Evolutionary conservation across 2,329 filamentous ascomycete species (phyloP).

Genomic region (Epichloe coenophiala): DNA sequence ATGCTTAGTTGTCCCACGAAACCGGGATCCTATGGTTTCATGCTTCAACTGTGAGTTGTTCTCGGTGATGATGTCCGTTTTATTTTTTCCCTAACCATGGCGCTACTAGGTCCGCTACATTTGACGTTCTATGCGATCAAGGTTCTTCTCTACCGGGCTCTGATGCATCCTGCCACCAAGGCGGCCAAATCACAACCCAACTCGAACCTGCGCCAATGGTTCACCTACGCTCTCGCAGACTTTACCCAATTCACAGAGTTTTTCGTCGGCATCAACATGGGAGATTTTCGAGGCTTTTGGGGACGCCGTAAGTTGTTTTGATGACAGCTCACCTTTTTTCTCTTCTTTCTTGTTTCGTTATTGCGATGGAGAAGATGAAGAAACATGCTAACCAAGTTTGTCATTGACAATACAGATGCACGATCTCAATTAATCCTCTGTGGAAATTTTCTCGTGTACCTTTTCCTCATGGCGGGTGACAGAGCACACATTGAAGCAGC

Average conservation of each 20-base stretch:
- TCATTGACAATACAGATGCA: constrained; percentile 10
- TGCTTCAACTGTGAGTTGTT: constrained; percentile 13
- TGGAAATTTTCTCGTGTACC: constrained; percentile 34
- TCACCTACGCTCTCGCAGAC: constrained; percentile 19
- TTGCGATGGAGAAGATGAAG: neutral
- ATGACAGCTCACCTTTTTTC: neutral
- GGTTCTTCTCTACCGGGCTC: constrained; percentile 27
- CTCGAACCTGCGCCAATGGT: constrained; percentile 23
- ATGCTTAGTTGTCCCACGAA: constrained; percentile 17
- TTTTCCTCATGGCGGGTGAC: constrained; percentile 29
- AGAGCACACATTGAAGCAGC: constrained; percentile 19
- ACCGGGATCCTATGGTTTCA: constrained; percentile 3
- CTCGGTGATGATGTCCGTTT: no score
- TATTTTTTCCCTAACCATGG: neutral
- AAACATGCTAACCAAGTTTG: neutral
- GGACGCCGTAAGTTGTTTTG: constrained; percentile 24
- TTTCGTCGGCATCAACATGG: constrained; percentile 20
- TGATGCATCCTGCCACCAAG: constrained; percentile 32
- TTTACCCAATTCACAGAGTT: constrained; percentile 25
- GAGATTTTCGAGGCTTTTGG: constrained; percentile 29
- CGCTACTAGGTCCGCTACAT: constrained; percentile 22
- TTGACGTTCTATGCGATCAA: constrained; percentile 28
- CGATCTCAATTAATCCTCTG: constrained; percentile 32
- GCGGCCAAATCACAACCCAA: constrained; percentile 22
- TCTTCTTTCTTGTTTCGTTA: neutral